Conservation (phyloP, 352 stramenopile species). For the Phytopythium sindhum region DNA sequence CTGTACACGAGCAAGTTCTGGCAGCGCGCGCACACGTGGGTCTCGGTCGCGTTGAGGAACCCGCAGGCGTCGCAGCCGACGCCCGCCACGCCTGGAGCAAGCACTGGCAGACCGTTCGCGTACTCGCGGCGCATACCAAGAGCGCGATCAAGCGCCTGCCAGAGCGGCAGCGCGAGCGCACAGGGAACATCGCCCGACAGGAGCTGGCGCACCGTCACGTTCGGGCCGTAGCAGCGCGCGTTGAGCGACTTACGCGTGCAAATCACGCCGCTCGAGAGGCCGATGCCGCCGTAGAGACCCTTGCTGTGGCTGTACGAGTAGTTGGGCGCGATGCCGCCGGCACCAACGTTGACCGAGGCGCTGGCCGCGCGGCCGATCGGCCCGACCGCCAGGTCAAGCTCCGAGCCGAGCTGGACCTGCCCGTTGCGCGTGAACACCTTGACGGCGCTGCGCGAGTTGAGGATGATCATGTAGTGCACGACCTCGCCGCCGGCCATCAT, state of each 20-base stretch:
- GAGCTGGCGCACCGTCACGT: constrained; percentile 62
- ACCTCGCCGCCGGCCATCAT: constrained; percentile 84
- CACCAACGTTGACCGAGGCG: constrained; percentile 57
- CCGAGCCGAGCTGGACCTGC: constrained; percentile 71
- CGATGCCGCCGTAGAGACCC: constrained; percentile 70
- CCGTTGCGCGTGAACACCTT: constrained; percentile 80
- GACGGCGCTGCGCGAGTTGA: constrained; percentile 67
- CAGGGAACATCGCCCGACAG: constrained; percentile 68
- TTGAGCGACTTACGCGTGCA: constrained; percentile 76
- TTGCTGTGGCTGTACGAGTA: constrained; percentile 82
- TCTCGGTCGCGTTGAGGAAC: constrained; percentile 44
- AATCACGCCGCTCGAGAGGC: constrained; percentile 64
- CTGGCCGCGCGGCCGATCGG: constrained; percentile 67
- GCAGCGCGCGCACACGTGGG: constrained; percentile 44
- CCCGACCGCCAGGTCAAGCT: constrained; percentile 66
- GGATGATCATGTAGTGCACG: constrained; percentile 81
- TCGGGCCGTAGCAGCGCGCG: constrained; percentile 60
- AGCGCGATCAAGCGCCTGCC: constrained; percentile 55
- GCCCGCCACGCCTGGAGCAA: constrained; percentile 40
- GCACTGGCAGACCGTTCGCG: constrained; percentile 52
- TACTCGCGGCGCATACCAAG: constrained; percentile 64
- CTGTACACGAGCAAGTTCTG: constrained; percentile 71
- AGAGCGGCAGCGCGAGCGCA: constrained; percentile 54
- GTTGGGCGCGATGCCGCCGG: constrained; percentile 62
- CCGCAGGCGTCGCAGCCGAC: constrained; percentile 55